phyloP scores from a whole-genome alignment of 352 stramenopile species.

The Phytophthora pisi region DNA sequence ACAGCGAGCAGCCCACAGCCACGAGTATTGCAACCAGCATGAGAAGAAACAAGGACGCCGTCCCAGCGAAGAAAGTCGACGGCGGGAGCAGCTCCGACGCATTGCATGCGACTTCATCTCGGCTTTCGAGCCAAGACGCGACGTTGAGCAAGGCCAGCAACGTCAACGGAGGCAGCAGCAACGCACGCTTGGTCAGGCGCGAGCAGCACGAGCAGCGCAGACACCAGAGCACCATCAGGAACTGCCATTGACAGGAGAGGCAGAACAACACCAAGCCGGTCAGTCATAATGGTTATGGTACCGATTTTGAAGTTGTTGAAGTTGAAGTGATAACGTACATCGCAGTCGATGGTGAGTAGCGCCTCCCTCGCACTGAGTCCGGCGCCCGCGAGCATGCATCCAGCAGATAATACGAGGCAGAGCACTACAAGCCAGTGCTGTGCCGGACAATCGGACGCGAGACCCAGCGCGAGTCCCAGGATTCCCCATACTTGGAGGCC shows the following conservation, averaged over 20 bases:
- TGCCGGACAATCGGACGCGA: constrained; percentile 1
- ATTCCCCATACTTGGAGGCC: constrained; percentile 16
- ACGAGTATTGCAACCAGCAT: constrained; percentile 27
- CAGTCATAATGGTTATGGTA: too few species aligned
- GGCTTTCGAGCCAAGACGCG: constrained; percentile 34
- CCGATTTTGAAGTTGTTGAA: constrained; percentile 22
- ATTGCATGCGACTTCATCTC: constrained; percentile 1
- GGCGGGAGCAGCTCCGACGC: constrained; percentile 15
- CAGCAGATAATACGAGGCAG: constrained; percentile 16
- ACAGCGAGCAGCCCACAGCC: constrained; percentile 17
- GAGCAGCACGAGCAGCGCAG: constrained; percentile 71
- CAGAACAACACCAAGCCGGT: background rate
- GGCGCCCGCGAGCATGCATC: constrained; percentile 12
- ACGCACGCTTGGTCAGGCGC: constrained; percentile 34
- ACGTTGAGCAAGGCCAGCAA: constrained; percentile 29
- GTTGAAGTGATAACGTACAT: constrained; percentile 33
- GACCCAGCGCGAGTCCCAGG: constrained; percentile 20
- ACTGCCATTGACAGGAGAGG: constrained; percentile 19
- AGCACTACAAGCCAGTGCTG: constrained; percentile 28
- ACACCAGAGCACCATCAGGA: constrained; percentile 38
- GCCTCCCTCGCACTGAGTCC: constrained; percentile 21
- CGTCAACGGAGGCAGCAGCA: constrained; percentile 39
- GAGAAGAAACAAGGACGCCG: constrained; percentile 23
- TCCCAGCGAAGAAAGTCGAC: constrained; percentile 34
- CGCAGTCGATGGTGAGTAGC: constrained; percentile 20